phyloP scores from a whole-genome alignment of 2,329 filamentous ascomycete genomes.

The Cytospora piceicola region DNA sequence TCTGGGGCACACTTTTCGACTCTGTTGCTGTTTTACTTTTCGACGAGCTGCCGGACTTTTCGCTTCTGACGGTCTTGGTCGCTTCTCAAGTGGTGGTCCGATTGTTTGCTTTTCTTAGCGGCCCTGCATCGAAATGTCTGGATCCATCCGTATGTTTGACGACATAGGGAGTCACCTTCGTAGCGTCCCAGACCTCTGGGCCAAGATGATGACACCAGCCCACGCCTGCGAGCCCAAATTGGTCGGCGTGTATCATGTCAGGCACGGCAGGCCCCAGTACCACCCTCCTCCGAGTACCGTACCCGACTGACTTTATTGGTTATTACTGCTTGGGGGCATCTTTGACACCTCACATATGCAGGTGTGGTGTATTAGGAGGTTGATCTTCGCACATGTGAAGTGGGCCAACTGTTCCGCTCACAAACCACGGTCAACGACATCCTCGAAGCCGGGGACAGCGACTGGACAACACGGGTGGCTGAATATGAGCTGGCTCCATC shows the following conservation, averaged over 20 bases:
- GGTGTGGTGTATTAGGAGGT: conserved; percentile 2
- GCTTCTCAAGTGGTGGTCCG: background rate
- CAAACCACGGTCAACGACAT: conserved; percentile 1
- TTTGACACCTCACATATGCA: conserved; percentile 18
- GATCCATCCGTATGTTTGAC: conserved; percentile 4
- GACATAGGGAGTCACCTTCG: conserved; percentile 4
- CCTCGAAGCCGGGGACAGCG: background rate
- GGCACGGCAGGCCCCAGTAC: conserved; percentile 19
- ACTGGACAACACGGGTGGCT: conserved; percentile 1
- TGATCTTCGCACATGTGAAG: conserved; percentile 4
- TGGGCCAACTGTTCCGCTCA: conserved; percentile 1
- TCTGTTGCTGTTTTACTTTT: conserved; percentile 6
- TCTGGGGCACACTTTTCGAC: background rate
- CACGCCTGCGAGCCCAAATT: conserved; percentile 8
- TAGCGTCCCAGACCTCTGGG: conserved; percentile 11
- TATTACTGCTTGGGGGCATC: background rate
- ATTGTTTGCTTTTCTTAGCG: conserved; percentile 23
- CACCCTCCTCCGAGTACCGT: conserved; percentile 20
- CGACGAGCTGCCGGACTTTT: conserved; percentile 5
- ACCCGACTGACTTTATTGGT: conserved; percentile 20
- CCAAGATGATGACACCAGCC: conserved; percentile 6
- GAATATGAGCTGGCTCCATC: conserved; percentile 7
- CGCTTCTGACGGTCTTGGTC: conserved; percentile 4
- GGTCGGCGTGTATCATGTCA: conserved; percentile 14
- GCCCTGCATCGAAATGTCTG: conserved; percentile 11